Evolutionary conservation across 257 asterid genomes (phyloP).

Genomic region (Plantago major): DNA sequence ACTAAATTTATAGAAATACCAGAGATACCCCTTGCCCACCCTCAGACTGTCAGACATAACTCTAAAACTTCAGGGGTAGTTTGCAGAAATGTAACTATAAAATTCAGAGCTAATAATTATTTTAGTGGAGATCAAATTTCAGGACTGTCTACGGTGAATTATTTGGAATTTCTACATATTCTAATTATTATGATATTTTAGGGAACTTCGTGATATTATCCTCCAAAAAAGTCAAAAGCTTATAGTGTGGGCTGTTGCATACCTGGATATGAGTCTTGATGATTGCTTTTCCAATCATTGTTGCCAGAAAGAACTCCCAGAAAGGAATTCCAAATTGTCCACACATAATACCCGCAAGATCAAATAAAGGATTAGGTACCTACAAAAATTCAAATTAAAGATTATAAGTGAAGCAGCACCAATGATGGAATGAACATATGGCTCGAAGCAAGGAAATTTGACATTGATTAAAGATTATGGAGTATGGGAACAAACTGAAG

Average conservation of each 20-base stretch:
- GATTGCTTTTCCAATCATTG: constrained; percentile 83
- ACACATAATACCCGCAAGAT: constrained; percentile 97
- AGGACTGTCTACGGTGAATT: no score
- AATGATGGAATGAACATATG: background rate
- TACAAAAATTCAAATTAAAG: constrained; percentile 22
- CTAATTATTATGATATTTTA: no score
- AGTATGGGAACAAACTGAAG: constrained; percentile 53
- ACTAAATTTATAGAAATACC: no score
- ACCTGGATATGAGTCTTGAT: constrained; percentile 97
- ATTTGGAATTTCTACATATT: no score
- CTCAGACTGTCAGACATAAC: no score
- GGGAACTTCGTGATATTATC: background rate
- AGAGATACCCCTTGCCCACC: no score
- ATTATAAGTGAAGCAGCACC: background rate
- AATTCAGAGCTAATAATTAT: no score
- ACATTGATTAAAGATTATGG: constrained; percentile 6
- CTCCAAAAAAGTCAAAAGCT: background rate
- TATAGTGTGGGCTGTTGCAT: constrained; percentile 1
- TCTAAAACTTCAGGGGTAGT: no score
- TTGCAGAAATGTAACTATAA: no score
- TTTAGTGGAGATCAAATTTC: no score
- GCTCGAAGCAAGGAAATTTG: background rate
- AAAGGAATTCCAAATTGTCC: constrained; percentile 92
- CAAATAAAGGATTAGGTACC: constrained; percentile 96
- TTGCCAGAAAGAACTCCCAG: constrained; percentile 86